Base-by-base conservation (phyloP, 306 rosid species). In the Casuarina glauca region DNA sequence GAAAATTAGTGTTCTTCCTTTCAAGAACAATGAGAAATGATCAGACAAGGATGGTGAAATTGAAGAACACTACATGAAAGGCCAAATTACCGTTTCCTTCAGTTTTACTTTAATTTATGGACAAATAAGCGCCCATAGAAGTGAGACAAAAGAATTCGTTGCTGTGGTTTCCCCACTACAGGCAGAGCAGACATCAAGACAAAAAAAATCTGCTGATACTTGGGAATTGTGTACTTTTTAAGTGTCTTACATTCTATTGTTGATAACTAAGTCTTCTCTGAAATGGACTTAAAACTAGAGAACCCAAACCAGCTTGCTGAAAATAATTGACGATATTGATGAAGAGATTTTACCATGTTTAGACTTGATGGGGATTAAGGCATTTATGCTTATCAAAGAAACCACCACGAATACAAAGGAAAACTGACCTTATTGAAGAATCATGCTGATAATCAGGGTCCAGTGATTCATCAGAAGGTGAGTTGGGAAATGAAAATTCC, bases 401-500 rank as follows among this genome's bases (percentile, higher is more conserved):
- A 66, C 2, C 16, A 16, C 17, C 7, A 66, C 16, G 20, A 39
- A 66, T 45, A 58, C 16, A 57, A 19, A 50, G 68, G 46, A 76
- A 63, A 71, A 53, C 83, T 69, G 72, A 93, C 98, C 90, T 87
- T 55, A 81, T 53, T 19, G 77, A 81, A 52, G 87, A 82, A 60
- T 91, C 86, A 55, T 68, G 90, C 62, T 35, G 87, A 75, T 69
- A 84, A 19, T 19, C 64, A 42, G 82, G 39, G 48, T 82, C 89
- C 71, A 89, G 68, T 53, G 69, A 32, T 62, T 78, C 84, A 39
- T 86, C 89, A 38, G 48, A 75, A 44, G 66, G 58, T 70, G 78
- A 78, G 48, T 67, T 54, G 5, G 92, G 88, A 76, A 87, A 89
- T 51, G 83, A 82, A 79, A 91, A 89, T 66, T 91, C 93, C 88